A percentile compares a stretch with the other conserved stretches of the same genome.
Conservation (phyloP, 1,284 basidiomycete species). For the Caloboletus inedulis region DNA sequence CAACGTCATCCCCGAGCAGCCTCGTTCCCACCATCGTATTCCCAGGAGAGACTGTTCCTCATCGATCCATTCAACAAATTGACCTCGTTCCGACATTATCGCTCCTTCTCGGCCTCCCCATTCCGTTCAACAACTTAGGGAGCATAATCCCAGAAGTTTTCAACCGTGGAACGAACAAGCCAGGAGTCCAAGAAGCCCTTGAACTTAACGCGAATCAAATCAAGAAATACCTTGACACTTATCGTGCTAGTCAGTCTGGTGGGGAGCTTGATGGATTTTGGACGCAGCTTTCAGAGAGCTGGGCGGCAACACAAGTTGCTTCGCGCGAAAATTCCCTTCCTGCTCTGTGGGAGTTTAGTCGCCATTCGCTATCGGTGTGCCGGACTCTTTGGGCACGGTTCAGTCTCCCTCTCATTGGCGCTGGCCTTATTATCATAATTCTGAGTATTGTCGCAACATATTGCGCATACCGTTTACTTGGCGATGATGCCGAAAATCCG, state of each 20-base stretch:
- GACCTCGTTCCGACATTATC: slow-evolving; percentile 90
- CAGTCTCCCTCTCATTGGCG: slow-evolving; percentile 71
- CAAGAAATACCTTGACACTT: slow-evolving; percentile 72
- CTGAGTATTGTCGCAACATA: slow-evolving; percentile 47
- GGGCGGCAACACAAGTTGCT: slow-evolving; percentile 36
- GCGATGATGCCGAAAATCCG: slow-evolving; percentile 2
- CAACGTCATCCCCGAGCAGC: slow-evolving; percentile 40
- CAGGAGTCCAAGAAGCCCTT: slow-evolving; percentile 52
- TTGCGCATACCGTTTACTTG: slow-evolving; percentile 47
- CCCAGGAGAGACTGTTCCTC: slow-evolving; percentile 52
- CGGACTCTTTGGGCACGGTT: slow-evolving; percentile 95
- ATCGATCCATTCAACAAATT: slow-evolving; percentile 86
- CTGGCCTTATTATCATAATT: slow-evolving; percentile 58
- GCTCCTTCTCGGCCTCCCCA: slow-evolving; percentile 88
- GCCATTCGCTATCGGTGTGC: slow-evolving; percentile 67
- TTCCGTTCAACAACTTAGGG: slow-evolving; percentile 96
- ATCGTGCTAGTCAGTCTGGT: slow-evolving; percentile 67
- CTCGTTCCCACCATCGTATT: slow-evolving; percentile 58
- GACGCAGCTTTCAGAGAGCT: slow-evolving; percentile 47
- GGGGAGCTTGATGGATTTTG: slow-evolving; percentile 69
- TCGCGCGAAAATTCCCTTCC: slow-evolving; percentile 35
- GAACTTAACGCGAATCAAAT: slow-evolving; percentile 78
- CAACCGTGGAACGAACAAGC: slow-evolving; percentile 37
- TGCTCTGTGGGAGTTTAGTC: slow-evolving; percentile 54
- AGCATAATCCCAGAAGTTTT: slow-evolving; percentile 91